Base-by-base conservation (phyloP, 2,329 filamentous ascomycete genomes). In the Volutella citrinella region DNA sequence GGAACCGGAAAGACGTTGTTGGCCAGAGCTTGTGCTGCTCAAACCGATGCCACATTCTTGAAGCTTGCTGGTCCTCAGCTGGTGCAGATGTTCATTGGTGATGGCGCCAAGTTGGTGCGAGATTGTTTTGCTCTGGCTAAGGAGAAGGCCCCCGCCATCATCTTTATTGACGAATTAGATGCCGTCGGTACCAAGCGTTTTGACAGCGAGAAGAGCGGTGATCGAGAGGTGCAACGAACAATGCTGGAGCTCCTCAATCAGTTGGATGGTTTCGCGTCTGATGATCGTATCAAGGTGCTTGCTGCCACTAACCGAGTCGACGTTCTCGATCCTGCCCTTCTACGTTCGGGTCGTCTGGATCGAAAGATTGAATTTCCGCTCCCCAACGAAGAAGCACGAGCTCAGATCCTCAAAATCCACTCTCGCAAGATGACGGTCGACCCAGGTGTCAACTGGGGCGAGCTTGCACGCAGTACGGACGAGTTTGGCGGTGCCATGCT, bases 161-260 rank as follows among this genome's bases (percentile, higher is more conserved):
- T 98, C 65, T 98, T 98, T 74, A 97, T 98, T 55, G 93, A 98
- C 68, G 93, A 98, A 67, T 71, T 98, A 45, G 93, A 98, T 61
- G 93, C 93, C 38, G 84, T 98, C n/a, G 93, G 93, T 49, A 97
- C 91, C 34, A 97, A 97, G 70, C 91, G 93, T 58, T 98, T 98
- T 70, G 93, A 98, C 64, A 95, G 87, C 50, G 90, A 97, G 61
- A 98, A 97, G 76, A 93, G 86, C 41, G 93, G 93, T 68, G 93
- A 98, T 63, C 80, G 93, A 63, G 93, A 98, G 69, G 93, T 98
- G 26, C 93, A 98, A 69, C 81, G 93, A 62, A 98, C 93, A 38
- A 98, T 98, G 94, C 73, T 98, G 70, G 93, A 98, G 65, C 78
- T 98, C 35, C 84, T 98, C 47, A 98, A 98, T 69, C 93, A 98